Base-by-base conservation (phyloP, 495 filamentous ascomycete genomes). In the Niebla homalea region DNA sequence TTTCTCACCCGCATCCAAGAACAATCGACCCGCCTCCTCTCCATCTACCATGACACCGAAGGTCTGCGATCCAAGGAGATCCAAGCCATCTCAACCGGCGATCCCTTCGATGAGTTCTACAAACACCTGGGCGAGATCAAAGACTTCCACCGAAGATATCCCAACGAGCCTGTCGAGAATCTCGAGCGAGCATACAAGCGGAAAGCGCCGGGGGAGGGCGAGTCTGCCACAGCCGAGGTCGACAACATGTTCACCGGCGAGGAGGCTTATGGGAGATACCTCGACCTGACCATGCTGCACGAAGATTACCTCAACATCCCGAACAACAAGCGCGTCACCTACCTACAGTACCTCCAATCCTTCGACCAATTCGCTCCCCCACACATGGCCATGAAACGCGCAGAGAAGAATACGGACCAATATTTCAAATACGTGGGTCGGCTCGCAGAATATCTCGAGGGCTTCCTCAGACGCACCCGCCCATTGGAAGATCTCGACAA, bases 201-300 rank as follows among this genome's bases (percentile, higher is more conserved):
- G 37, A 78, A 74, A 46, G 77, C 77, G 25, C 74, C 80, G 6
- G 81, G 69, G 2, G 78, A 83, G 39, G 80, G 83, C 35, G 86
- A 89, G 35, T 58, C 64, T 20, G 61, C 71, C 16, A 69, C 70
- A 1, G 75, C 72, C 54, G 78, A 89, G 41, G 79, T 95, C 48
- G 89, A 96, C 56, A 79, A 74, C 47, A 84, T 95, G 81, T 98
- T 97, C 62, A 92, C 87, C 1, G 93, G 92, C 18, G 92, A 97
- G 66, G 92, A 98, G 64, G 80, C 80, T 3, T 94, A 81, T 57
- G 92, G 92, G 22, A 81, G 86, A 49, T 97, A 83, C 62, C 79
- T 97, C 55, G 92, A 98, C 65, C 67, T 98, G 45, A 90, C 85
- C 21, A 72, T 64, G 39, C 70, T 80, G 51, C 92, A 97, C 59